Evolutionary conservation across 2,329 filamentous ascomycete species (phyloP), one percentile per base, ranked within the genome.

Genomic region (Pyrenophora seminiperda): DNA sequence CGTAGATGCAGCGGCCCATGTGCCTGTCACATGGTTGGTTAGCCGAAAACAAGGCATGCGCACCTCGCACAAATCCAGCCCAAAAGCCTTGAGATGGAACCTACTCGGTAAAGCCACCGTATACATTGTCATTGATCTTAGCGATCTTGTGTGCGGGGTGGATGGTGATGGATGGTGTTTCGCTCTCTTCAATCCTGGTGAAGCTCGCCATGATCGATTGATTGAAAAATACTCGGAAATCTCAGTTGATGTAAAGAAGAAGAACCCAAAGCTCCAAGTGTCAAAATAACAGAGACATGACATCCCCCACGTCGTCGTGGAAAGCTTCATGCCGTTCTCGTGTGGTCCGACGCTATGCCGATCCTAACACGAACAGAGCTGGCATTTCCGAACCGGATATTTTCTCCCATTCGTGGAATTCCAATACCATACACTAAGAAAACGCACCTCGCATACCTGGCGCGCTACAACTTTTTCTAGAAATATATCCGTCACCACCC

Each of bases 1-100:
- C 89, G 70, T 94, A 93, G 67, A 94, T 91, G 77, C 90, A 94
- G 54, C 90, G 84, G 63, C 90, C 90, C 89, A 94, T 94, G 73
- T 94, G 90, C 63, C 88, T 90, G 59, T 24, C 47, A 19, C 50
- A 31, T 44, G 50, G 65, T 34, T 43, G 47, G 65, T 71, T 50
- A 71, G 61, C 61, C 38, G 50, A 44, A 31, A 27, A 32, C 46
- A 34, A 38, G 39, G 29, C 27, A 48, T 39, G 39, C 24, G 49
- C 18, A 19, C 15, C n/a, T 30, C 10, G 24, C 14, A 13, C 34
- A 30, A 20, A 47, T 45, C 36, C 14, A 42, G 33, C 18, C 18
- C 30, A 17, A 20, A 27, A 36, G 11, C 15, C 32, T 24, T 24
- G 32, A 50, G 41, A 11, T 34, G 72, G 14, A 38, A 31, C 83